Conservation (phyloP, 2,329 filamentous ascomycete species). For the Xylariaceae sp. region DNA sequence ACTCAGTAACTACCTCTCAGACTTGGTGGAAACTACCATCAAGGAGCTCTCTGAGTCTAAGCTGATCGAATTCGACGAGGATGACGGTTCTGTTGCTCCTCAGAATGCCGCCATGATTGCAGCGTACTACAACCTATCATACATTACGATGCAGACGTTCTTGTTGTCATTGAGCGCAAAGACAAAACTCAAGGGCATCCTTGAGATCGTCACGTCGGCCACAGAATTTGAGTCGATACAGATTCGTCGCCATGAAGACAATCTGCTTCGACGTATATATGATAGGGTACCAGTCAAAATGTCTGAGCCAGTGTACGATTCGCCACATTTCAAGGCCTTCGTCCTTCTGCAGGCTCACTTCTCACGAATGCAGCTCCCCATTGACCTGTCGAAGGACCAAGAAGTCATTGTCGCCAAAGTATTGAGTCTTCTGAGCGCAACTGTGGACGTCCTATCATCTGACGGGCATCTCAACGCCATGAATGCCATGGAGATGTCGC, state of each 20-base stretch:
- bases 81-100: constrained; percentile 82
- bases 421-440: constrained; percentile 80
- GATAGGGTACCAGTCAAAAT: constrained; percentile 94
- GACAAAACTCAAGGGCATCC: constrained; percentile 92
- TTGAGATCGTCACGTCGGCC: constrained; percentile 95
- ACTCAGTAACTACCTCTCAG: constrained; percentile 88
- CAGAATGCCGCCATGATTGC: constrained; percentile 97
- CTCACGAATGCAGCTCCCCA: constrained; percentile 90
- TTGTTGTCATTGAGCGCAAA: constrained; percentile 80
- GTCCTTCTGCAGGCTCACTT: constrained; percentile 97
- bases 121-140: constrained; percentile 98
- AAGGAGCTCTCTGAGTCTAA: constrained; percentile 88
- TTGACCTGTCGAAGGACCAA: constrained; percentile 94
- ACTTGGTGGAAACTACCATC: constrained; percentile 86
- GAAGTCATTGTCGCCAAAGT: constrained; percentile 81
- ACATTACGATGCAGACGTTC: constrained; percentile 99
- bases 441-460: constrained; percentile 90
- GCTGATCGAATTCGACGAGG: constrained; percentile 92
- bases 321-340: constrained; percentile 97
- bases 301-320: constrained; percentile 77
- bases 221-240: constrained; percentile 95
- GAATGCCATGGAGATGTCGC: constrained; percentile 98
- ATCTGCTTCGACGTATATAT: constrained; percentile 83
- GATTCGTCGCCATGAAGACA: constrained; percentile 87
- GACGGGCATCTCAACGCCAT: constrained; percentile 96